Base-by-base conservation (phyloP, 768 basidiomycete genomes). In the Boletales sp. region DNA sequence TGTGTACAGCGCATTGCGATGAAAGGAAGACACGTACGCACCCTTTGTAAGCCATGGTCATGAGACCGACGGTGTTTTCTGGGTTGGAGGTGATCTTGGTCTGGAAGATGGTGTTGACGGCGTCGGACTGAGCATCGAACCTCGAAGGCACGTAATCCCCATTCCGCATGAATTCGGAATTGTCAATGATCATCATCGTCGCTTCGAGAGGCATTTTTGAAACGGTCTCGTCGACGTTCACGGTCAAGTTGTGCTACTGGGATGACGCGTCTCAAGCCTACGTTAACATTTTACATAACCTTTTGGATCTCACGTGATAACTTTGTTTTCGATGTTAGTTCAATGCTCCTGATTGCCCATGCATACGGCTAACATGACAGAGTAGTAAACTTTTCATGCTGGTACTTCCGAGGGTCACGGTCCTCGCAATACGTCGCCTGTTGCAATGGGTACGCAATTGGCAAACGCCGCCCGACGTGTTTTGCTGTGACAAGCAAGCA, bases 11-110 rank as follows among this genome's bases (percentile, higher is more conserved):
- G 33, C 42, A 15, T 18, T 13, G 25, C 13, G 10, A 56, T 14
- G 15, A 48, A 38, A 48, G 14, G 8, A 1, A 17, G 25, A 48
- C 32, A 56, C 64, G 47, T 41, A 57, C 81, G 68, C 62, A 95
- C 95, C 87, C 86, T 70, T 96, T 96, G 49, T 92, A 90, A 13
- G 93, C 95, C 92, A 95, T 95, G 28, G 92, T 91, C 94, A 99
- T 96, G 37, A 97, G 74, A 5, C 96, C 96, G 37, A 97, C 94
- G 11, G 93, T 93, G 71, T 90, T 97, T 73, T 99, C 96, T 15
- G 95, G 92, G 73, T 99, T 98, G 21, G 92, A 87, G 66, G 91
- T 87, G 58, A 87, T 87, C 79, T 99, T 99, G 46, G 90, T 84
- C 66, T 87, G 85, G 69, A 96, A 94, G 60, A 97, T 78, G 49